Conservation (phyloP, 2,329 filamentous ascomycete species). For the Stenocarpella maydis region DNA sequence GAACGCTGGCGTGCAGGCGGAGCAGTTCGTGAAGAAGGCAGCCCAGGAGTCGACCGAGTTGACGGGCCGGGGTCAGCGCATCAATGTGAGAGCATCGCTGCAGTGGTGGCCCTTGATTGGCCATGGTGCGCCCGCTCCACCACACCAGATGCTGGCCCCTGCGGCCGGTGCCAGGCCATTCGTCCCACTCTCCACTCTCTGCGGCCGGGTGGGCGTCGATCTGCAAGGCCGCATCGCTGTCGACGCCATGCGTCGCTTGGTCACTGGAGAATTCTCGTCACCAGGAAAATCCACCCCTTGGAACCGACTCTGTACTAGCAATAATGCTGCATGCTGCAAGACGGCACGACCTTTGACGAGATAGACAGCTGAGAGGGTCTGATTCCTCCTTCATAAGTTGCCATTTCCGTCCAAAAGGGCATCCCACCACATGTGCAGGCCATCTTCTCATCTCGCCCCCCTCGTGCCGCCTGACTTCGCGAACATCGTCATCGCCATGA, state of each 20-base stretch:
- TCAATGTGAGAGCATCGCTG: conserved; percentile 30
- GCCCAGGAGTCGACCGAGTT: too few relatives aligned
- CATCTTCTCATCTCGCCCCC: background rate
- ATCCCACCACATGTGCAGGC: background rate
- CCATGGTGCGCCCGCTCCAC: conserved; percentile 23
- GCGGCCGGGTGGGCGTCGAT: conserved; percentile 13
- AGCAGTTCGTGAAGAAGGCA: conserved; percentile 15
- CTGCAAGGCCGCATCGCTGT: conserved; percentile 28
- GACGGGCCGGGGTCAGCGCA: conserved; percentile 30
- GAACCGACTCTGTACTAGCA: background rate
- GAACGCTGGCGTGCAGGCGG: conserved; percentile 8
- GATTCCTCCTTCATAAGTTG: conserved; percentile 17
- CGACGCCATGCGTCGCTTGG: conserved; percentile 30
- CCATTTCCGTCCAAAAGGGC: conserved; percentile 11
- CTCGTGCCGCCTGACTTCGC: conserved; percentile 6
- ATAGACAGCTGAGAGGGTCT: background rate
- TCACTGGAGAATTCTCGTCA: conserved; percentile 23
- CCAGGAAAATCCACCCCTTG: background rate
- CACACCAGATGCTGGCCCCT: background rate
- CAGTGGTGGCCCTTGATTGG: conserved; percentile 27
- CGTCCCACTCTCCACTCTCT: conserved; percentile 13
- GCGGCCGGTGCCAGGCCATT: conserved; percentile 26
- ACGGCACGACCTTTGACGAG: background rate
- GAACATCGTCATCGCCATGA: conserved; percentile 50
- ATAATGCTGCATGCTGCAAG: background rate